phyloP scores from a whole-genome alignment of 2,329 filamentous ascomycete genomes.

The Akanthomyces uredinophilus region DNA sequence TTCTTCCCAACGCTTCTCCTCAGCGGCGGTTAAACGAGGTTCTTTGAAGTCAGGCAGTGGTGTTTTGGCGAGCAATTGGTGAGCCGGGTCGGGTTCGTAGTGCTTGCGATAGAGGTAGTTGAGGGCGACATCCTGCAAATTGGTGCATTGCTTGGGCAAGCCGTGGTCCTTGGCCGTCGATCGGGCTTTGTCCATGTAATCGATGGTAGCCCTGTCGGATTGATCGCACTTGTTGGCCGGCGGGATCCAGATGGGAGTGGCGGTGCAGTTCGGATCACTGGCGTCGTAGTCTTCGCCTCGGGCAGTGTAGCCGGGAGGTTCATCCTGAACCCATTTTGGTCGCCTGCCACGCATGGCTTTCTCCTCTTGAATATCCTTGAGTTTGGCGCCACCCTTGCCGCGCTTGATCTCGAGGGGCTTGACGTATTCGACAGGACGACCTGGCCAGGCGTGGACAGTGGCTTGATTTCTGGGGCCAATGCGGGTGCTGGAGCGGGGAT shows the following conservation, averaged over 20 bases:
- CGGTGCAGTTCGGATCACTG: conserved; percentile 69
- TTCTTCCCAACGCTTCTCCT: conserved; percentile 88
- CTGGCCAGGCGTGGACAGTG: conserved; percentile 77
- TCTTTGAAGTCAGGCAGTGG: conserved; percentile 75
- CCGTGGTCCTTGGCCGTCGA: conserved; percentile 60
- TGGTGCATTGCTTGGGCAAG: conserved; percentile 73
- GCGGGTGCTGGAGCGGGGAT: conserved; percentile 88
- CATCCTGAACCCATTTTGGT: conserved; percentile 91
- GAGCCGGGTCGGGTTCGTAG: conserved; percentile 70
- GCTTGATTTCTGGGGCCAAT: conserved; percentile 90
- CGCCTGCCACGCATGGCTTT: conserved; percentile 73
- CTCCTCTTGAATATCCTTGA: conserved; percentile 82
- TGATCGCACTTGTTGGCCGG: conserved; percentile 49
- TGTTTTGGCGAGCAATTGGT: conserved; percentile 58
- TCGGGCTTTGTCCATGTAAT: conserved; percentile 70
- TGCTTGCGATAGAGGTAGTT: conserved; percentile 65
- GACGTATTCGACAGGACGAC: conserved; percentile 81
- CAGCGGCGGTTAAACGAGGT: conserved; percentile 69
- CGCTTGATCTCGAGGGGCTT: conserved; percentile 80
- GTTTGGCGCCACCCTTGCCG: conserved; percentile 70
- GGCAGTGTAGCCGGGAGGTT: conserved; percentile 76
- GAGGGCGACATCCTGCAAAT: conserved; percentile 79
- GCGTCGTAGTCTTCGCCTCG: conserved; percentile 74
- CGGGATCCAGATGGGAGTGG: conserved; percentile 74
- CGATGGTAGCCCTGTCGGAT: conserved; percentile 57